Conservation (phyloP, 75 land plant species). For the Cryptomeria japonica region DNA sequence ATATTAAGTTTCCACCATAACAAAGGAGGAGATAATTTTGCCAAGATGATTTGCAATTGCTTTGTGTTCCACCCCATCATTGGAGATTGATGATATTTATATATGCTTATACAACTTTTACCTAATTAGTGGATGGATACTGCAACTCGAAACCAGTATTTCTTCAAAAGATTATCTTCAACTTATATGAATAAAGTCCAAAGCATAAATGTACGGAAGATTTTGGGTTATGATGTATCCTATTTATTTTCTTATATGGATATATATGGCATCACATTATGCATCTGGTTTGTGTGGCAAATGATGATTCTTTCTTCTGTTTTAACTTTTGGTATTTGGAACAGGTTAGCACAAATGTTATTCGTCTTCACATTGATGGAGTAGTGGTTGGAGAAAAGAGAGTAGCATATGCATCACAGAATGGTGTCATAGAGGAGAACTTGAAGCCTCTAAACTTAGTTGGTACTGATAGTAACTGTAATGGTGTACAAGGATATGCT, state of each 20-base stretch:
- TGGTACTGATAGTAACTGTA: constrained; percentile 32
- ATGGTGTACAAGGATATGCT: constrained; percentile 56
- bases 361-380: constrained; percentile 75
- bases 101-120: background rate
- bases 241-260: background rate
- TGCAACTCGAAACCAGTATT: background rate
- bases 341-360: constrained; percentile 50
- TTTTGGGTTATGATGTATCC: background rate
- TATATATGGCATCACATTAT: background rate
- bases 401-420: constrained; percentile 15
- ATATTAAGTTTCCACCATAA: too few relatives aligned
- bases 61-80: background rate
- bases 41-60: too few relatives aligned
- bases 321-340: background rate
- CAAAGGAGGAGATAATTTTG: too few relatives aligned
- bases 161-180: background rate
- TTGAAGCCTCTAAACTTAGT: constrained; percentile 35
- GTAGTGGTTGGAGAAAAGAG: constrained; percentile 56
- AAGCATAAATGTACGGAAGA: background rate
- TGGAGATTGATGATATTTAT: background rate
- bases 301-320: background rate
- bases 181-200: background rate
- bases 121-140: background rate
- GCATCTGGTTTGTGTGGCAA: background rate
- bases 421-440: constrained; percentile 15